phyloP scores from a whole-genome alignment of 768 basidiomycete species.

The Boletus rex-veris region DNA sequence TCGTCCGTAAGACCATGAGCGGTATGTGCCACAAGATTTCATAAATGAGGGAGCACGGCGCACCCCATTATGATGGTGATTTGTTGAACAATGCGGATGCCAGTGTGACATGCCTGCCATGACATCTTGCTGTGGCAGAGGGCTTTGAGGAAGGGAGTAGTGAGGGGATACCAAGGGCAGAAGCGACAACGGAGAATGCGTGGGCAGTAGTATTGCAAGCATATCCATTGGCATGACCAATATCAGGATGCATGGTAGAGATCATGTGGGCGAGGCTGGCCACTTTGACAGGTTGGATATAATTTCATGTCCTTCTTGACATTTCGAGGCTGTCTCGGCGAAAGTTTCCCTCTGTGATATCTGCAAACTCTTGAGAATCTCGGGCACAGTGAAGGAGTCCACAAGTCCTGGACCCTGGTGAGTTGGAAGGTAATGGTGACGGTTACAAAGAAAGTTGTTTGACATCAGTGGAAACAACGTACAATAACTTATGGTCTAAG shows the following conservation, averaged over 20 bases:
- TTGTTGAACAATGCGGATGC: conserved; percentile 98
- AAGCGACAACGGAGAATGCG: conserved; percentile 98
- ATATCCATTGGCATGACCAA: conserved; percentile 98
- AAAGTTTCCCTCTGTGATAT: too few relatives aligned
- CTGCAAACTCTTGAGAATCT: too few relatives aligned
- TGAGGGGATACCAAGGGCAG: conserved; percentile 95
- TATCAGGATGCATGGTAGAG: conserved; percentile 99
- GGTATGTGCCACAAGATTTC: conserved; percentile 94
- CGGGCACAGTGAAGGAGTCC: too few relatives aligned
- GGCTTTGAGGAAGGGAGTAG: conserved; percentile 97
- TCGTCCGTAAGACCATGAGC: conserved; percentile 77
- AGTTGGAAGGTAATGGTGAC: too few relatives aligned
- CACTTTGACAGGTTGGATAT: conserved; percentile 89
- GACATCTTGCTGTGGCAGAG: conserved; percentile 99
- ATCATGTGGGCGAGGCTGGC: conserved; percentile 99
- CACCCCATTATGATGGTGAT: conserved; percentile 99
- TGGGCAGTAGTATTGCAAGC: conserved; percentile 98
- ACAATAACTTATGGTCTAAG: too few relatives aligned
- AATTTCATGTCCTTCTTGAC: conserved; percentile 23
- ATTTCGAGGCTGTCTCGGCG: too few relatives aligned
- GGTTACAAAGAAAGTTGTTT: too few relatives aligned
- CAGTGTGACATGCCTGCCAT: conserved; percentile 99
- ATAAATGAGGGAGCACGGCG: conserved; percentile 92
- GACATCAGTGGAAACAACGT: too few relatives aligned
- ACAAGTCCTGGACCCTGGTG: too few relatives aligned